phyloP scores from a whole-genome alignment of 2,329 filamentous ascomycete genomes.

The Talaromyces islandicus region DNA sequence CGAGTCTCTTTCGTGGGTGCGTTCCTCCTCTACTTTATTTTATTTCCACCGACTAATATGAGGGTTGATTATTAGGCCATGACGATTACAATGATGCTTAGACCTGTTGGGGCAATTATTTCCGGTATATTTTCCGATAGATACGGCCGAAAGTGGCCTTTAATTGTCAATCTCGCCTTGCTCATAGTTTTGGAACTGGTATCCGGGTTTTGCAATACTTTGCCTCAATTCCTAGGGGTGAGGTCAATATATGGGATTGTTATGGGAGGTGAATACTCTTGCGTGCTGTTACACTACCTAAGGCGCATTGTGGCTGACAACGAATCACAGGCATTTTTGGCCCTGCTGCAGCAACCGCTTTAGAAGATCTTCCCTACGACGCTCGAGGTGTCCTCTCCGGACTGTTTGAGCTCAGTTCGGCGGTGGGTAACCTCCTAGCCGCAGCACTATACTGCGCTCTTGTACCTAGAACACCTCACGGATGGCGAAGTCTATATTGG shows the following conservation, averaged over 20 bases:
- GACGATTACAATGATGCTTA: constrained; percentile 57
- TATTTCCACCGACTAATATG: neutral
- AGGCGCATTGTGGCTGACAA: neutral
- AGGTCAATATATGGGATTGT: constrained; percentile 33
- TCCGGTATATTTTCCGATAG: constrained; percentile 53
- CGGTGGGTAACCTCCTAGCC: constrained; percentile 29
- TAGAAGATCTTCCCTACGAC: constrained; percentile 34
- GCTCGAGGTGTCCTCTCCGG: constrained; percentile 34
- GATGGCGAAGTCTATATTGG: constrained; percentile 33
- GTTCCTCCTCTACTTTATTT: neutral
- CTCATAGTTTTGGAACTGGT: constrained; percentile 33
- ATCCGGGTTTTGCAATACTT: constrained; percentile 30
- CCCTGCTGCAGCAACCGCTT: constrained; percentile 30
- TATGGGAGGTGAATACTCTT: constrained; percentile 25
- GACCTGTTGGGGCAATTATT: constrained; percentile 49
- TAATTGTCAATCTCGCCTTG: constrained; percentile 28
- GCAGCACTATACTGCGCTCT: constrained; percentile 30
- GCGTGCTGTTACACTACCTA: neutral
- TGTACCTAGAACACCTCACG: constrained; percentile 26
- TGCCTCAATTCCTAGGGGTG: constrained; percentile 30
- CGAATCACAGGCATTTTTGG: constrained; percentile 18
- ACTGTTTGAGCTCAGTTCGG: constrained; percentile 29
- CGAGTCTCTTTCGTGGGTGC: constrained; percentile 57
- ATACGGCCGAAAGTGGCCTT: constrained; percentile 48
- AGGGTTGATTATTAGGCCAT: constrained; percentile 29